Evolutionary conservation across 345 rosid species (phyloP), one percentile per base, ranked within the genome.

Genomic region (Populus deltoides): DNA sequence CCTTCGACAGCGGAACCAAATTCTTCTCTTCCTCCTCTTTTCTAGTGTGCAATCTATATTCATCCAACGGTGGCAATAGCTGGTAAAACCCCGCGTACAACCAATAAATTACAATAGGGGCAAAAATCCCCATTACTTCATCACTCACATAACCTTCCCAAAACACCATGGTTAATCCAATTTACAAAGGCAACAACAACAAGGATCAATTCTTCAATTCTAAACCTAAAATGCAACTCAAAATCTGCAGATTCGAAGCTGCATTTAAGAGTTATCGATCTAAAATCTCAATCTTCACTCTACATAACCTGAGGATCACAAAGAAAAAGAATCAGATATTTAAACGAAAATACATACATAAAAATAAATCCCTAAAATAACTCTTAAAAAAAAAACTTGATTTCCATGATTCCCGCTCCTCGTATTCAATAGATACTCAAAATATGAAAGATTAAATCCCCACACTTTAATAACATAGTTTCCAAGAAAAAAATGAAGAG

Each of bases 141-240:
- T 91, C 96, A 76, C 89, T 91, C 75, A 81, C 83, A 59, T 90
- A 90, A 20, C 88, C 88, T 77, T 91, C 96, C 96, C 96, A 91
- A 66, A 91, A 86, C 80, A 88, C 92, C 96, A 91, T 91, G 55
- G 6, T 69, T 78, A 47, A 77, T 66, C 67, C 77, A 66, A 57
- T 72, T 47, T 25, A 63, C 66, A 36, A 12, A 47, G 29, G 25
- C 57, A 29, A 25, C 61, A 66, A 20, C 31, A 59, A 51, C 6
- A 20, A 39, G 15, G 18, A 61, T 27, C 15, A 71, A 33, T 41
- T 55, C 51, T 53, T 38, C 6, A 18, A 38, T 55, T 53, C 31
- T 4, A 24, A 35, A 63, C 59, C 31, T 22, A 25, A 22, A 65
- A 24, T 72, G 45, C 76, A 27, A 45, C 68, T 53, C 69, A 18